A percentile compares a stretch with the other conserved stretches of the same genome.
Evolutionary conservation across 805 yeast species (phyloP).

Genomic region (Metschnikowia corniflorae): DNA sequence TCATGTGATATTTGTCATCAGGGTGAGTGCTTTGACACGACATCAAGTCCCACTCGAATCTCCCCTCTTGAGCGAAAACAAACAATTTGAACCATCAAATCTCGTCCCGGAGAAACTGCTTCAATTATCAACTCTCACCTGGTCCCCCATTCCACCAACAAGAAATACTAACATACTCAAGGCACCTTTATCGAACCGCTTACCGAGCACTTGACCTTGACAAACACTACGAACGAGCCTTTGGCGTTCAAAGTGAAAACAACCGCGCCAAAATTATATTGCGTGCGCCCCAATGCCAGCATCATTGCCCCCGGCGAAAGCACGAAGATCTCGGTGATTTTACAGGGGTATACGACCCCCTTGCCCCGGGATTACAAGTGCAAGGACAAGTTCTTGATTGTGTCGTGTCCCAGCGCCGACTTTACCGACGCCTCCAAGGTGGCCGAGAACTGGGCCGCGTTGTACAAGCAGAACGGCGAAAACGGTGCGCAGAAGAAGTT

Average conservation of each 20-base stretch:
- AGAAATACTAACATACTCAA: conserved; percentile 26
- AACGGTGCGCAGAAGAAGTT: conserved; percentile 61
- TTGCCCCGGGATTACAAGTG: conserved; percentile 73
- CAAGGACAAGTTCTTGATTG: conserved; percentile 89
- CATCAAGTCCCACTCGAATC: too few relatives aligned
- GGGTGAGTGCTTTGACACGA: too few relatives aligned
- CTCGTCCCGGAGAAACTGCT: too few relatives aligned
- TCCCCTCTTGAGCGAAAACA: too few relatives aligned
- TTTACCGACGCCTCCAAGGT: conserved; percentile 53
- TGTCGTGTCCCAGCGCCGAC: conserved; percentile 74
- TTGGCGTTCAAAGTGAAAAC: conserved; percentile 95
- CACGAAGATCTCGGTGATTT: conserved; percentile 72
- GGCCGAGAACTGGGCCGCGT: conserved; percentile 70
- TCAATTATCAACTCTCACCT: too few relatives aligned
- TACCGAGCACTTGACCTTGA: conserved; percentile 56
- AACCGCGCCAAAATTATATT: conserved; percentile 92
- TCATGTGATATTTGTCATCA: too few relatives aligned
- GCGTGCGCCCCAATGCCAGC: conserved; percentile 95
- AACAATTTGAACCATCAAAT: too few relatives aligned
- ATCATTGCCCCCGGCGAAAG: conserved; percentile 70
- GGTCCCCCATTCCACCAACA: too few relatives aligned
- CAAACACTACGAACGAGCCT: conserved; percentile 53
- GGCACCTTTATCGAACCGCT: conserved; percentile 76
- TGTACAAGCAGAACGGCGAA: conserved; percentile 57
- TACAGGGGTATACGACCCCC: conserved; percentile 77